Percentiles rank a stretch among this genome's conserved stretches.
phyloP scores from a whole-genome alignment of 176 grass and related monocot species.

The Triticum turgidum region DNA sequence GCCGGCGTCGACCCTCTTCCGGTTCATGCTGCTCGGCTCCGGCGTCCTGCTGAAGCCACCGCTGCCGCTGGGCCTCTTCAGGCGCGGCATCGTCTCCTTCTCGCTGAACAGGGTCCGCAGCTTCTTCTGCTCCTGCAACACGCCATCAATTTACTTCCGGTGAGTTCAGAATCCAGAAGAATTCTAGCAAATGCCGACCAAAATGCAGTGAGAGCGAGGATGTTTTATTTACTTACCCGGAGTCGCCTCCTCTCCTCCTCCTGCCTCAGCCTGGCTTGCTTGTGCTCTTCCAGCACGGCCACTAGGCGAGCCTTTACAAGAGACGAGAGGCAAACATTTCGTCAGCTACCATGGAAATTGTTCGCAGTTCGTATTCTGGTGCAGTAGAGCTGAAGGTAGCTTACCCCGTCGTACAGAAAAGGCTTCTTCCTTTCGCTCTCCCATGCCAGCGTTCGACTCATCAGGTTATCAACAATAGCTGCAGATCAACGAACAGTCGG shows the following conservation, averaged over 20 bases:
- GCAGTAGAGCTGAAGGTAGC: not conserved
- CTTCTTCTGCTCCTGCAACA: conserved; percentile 70
- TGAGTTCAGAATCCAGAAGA: not conserved
- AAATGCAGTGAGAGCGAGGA: not conserved
- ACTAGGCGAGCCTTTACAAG: conserved; percentile 39
- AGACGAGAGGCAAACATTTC: not conserved
- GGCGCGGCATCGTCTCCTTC: conserved; percentile 64
- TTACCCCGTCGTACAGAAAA: conserved; percentile 64
- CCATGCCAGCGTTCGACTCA: conserved; percentile 50
- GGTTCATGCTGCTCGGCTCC: conserved; percentile 38
- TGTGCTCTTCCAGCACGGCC: conserved; percentile 62
- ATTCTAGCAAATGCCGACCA: not conserved
- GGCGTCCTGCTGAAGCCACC: conserved; percentile 40
- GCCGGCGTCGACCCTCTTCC: conserved; percentile 40
- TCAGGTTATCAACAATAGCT: conserved; percentile 61
- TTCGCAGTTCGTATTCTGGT: not conserved
- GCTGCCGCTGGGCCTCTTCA: conserved; percentile 45
- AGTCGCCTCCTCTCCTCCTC: conserved; percentile 51
- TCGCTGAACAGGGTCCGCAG: conserved; percentile 48
- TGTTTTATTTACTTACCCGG: conserved; percentile 29
- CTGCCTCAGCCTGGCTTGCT: conserved; percentile 42
- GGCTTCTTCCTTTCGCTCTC: conserved; percentile 59
- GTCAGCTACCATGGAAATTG: not conserved
- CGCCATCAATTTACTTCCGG: not conserved
- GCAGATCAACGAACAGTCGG: not conserved